Base-by-base conservation (phyloP, 768 basidiomycete species). In the Tylopilus intermedius region DNA sequence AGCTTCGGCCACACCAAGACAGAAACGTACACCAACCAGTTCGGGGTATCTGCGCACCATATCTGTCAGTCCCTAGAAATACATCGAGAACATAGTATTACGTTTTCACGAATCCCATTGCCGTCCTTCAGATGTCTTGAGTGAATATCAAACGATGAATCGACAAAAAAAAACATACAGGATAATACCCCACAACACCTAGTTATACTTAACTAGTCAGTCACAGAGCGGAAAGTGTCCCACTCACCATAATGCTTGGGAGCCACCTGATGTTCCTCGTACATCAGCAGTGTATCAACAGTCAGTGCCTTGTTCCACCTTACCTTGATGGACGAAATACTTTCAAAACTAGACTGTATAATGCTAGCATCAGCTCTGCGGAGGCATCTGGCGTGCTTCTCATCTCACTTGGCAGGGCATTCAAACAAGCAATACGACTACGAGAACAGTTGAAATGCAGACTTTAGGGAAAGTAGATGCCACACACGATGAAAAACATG, bases 41-140 rank as follows among this genome's bases (percentile, higher is more conserved):
- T 85, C 78, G 8, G 76, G 76, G 60, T 82, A 86, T 24, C 84
- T 86, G 56, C 5, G 39, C 18, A 18, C n/a, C 24, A 32, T 14
- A 22, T 47, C 4, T 22, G 29, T 50, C 32, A 52, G 35, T n/a
- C 22, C 24, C 27, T 10, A 7, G 15, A 22, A 39, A 43, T 11
- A 13, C 8, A 27, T 26, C 2, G 13, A 30, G 10, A 9, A 27
- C 15, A 1, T 6, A 35, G 5, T 49, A 67, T 45, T 51, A 84
- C 83, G 70, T 85, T 66, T 81, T 83, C 29, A 86, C 86, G 24
- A 87, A 68, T 24, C 84, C 83, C 82, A 83, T 86, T 38, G 79
- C 55, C 8, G 76, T 79, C 77, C 83, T 84, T 13, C 7, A 21
- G 38, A 22, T 15, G 49, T 50, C 10, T 32, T 50, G 11, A 47